Conservation (phyloP, 305 asterid genomes). For the Lippia alba region DNA sequence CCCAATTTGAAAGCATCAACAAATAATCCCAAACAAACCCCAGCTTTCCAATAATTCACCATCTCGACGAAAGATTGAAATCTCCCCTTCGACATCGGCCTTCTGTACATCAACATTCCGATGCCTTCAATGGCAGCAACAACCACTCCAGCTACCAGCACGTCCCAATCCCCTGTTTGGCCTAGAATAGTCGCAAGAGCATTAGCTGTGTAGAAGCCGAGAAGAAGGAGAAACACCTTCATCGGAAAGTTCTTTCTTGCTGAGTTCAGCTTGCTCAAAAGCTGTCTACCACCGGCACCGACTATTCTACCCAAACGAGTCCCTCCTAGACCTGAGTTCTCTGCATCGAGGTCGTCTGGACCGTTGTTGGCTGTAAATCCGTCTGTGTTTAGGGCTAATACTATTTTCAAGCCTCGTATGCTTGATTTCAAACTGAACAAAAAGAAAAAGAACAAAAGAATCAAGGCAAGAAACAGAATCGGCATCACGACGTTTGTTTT, state of each 20-base stretch:
- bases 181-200: slow-evolving; percentile 95
- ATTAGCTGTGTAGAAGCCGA: slow-evolving; percentile 95
- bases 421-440: slow-evolving; percentile 43
- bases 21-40: slow-evolving; percentile 89
- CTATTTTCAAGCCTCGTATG: slow-evolving; percentile 46
- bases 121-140: slow-evolving; percentile 97
- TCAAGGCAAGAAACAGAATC: slow-evolving; percentile 17
- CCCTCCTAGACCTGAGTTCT: slow-evolving; percentile 59
- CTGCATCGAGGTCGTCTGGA: slow-evolving; percentile 54
- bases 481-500: background rate
- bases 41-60: slow-evolving; percentile 95
- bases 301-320: slow-evolving; percentile 95
- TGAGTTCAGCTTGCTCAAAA: slow-evolving; percentile 77
- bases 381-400: slow-evolving; percentile 75
- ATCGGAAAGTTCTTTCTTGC: slow-evolving; percentile 86
- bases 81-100: slow-evolving; percentile 57
- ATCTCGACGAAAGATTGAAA: slow-evolving; percentile 74
- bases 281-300: slow-evolving; percentile 77
- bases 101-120: slow-evolving; percentile 92
- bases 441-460: slow-evolving; percentile 4
- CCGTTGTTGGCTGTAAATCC: slow-evolving; percentile 63
- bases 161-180: slow-evolving; percentile 99
- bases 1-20: slow-evolving; percentile 96
- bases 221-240: slow-evolving; percentile 85
- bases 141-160: slow-evolving; percentile 88